Conservation (phyloP, 1,284 basidiomycete genomes). For the Rhodotorula sp. region DNA sequence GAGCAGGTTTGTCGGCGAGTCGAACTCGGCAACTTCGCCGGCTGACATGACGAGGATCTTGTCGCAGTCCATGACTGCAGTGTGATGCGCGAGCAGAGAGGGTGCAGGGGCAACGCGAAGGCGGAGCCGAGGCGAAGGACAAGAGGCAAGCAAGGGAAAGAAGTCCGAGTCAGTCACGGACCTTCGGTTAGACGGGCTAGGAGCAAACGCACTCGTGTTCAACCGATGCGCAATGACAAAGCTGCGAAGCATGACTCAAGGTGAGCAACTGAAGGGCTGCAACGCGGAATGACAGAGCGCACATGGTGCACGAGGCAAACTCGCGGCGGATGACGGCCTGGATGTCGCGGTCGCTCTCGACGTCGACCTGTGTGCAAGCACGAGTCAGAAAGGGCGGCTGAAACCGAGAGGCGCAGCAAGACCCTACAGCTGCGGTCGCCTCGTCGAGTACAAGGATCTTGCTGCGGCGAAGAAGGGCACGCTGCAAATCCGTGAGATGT, state of each 20-base stretch:
- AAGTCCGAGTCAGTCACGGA: neutral
- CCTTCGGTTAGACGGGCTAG: no score
- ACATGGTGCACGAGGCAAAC: slow-evolving; percentile 36
- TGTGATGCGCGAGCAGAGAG: no score
- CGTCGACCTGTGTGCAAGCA: slow-evolving; percentile 23
- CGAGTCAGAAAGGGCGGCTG: neutral
- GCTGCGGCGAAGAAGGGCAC: slow-evolving; percentile 69
- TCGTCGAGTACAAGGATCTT: slow-evolving; percentile 86
- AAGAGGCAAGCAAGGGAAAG: neutral
- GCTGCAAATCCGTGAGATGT: slow-evolving; percentile 54
- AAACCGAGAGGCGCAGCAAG: neutral
- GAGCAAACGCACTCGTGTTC: slow-evolving; percentile 24
- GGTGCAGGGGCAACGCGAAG: no score
- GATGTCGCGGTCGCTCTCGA: slow-evolving; percentile 40
- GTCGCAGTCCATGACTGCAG: slow-evolving; percentile 42
- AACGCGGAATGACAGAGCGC: neutral
- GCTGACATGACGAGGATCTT: slow-evolving; percentile 54
- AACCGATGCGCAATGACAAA: slow-evolving; percentile 40
- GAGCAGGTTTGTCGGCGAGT: slow-evolving; percentile 42
- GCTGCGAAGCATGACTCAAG: neutral
- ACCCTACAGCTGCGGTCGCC: slow-evolving; percentile 48
- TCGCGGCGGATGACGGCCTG: slow-evolving; percentile 45
- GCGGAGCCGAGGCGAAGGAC: neutral
- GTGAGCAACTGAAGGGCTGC: neutral
- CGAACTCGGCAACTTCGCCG: slow-evolving; percentile 43